phyloP scores from a whole-genome alignment of 2,329 filamentous ascomycete species.

The Paracoccidioides brasiliensis region DNA sequence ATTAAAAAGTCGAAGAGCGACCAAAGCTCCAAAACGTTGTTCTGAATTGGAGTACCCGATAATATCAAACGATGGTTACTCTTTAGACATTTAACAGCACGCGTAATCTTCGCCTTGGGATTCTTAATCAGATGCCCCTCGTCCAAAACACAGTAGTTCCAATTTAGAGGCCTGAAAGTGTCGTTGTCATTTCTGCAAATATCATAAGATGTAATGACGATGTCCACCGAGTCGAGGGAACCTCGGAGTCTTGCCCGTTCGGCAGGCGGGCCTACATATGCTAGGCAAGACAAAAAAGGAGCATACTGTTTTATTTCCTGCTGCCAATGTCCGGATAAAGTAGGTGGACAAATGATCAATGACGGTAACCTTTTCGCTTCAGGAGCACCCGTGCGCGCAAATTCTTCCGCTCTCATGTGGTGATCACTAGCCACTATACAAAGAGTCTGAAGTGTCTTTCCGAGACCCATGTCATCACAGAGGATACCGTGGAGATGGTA shows the following conservation, averaged over 20 bases:
- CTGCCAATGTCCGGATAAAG: slow-evolving; percentile 94
- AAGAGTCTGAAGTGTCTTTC: slow-evolving; percentile 91
- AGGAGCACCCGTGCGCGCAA: slow-evolving; percentile 61
- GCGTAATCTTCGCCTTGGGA: slow-evolving; percentile 86
- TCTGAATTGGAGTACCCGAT: slow-evolving; percentile 93
- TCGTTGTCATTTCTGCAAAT: slow-evolving; percentile 95
- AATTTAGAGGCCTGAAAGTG: slow-evolving; percentile 65
- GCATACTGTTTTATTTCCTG: slow-evolving; percentile 94
- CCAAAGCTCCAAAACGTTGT: slow-evolving; percentile 94
- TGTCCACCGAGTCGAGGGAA: slow-evolving; percentile 63
- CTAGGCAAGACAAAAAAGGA: slow-evolving; percentile 77
- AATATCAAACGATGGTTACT: slow-evolving; percentile 94
- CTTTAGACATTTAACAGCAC: slow-evolving; percentile 75
- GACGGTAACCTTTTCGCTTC: slow-evolving; percentile 75
- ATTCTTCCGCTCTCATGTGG: slow-evolving; percentile 84
- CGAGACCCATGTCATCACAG: slow-evolving; percentile 97
- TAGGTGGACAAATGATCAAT: slow-evolving; percentile 90
- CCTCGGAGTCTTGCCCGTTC: slow-evolving; percentile 62
- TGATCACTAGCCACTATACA: slow-evolving; percentile 98
- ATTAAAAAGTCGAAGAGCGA: slow-evolving; percentile 98
- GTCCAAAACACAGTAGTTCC: slow-evolving; percentile 96
- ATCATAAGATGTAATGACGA: slow-evolving; percentile 96
- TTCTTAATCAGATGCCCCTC: slow-evolving; percentile 99
- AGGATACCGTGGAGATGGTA: slow-evolving; percentile 97
- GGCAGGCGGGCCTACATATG: slow-evolving; percentile 78